phyloP scores from a whole-genome alignment of 257 asterid genomes.

The Rubia yunnanensis region DNA sequence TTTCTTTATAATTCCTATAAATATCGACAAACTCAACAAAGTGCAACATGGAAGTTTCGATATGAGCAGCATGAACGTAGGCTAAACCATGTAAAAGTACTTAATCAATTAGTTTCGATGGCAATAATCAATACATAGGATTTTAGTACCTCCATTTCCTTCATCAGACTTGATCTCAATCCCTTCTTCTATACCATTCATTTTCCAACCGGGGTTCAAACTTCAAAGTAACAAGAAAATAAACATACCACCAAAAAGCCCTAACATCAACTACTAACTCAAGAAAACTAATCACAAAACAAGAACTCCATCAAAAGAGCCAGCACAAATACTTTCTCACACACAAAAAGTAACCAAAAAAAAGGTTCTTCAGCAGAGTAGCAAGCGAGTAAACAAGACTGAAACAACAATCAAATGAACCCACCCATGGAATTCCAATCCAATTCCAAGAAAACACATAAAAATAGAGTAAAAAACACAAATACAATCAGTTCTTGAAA shows the following conservation, averaged over 20 bases:
- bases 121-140: background rate
- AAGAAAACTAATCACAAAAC: conserved; percentile 2
- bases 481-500: too few relatives aligned
- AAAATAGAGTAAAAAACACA: background rate
- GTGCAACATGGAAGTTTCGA: too few relatives aligned
- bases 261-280: background rate
- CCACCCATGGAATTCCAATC: background rate
- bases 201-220: background rate
- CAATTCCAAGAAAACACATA: background rate
- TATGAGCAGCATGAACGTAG: too few relatives aligned
- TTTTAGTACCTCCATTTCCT: background rate
- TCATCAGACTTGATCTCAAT: background rate
- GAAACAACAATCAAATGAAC: background rate
- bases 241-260: background rate
- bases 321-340: background rate
- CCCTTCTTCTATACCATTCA: background rate
- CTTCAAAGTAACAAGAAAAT: too few relatives aligned
- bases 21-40: background rate
- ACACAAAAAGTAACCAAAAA: background rate
- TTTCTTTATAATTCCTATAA: conserved; percentile 27
- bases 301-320: background rate
- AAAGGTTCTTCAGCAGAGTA: background rate
- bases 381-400: background rate
- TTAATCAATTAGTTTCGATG: background rate
- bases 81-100: too few relatives aligned